Conservation (phyloP, 129 eudicot species). For the Helichrysum umbraculigerum region DNA sequence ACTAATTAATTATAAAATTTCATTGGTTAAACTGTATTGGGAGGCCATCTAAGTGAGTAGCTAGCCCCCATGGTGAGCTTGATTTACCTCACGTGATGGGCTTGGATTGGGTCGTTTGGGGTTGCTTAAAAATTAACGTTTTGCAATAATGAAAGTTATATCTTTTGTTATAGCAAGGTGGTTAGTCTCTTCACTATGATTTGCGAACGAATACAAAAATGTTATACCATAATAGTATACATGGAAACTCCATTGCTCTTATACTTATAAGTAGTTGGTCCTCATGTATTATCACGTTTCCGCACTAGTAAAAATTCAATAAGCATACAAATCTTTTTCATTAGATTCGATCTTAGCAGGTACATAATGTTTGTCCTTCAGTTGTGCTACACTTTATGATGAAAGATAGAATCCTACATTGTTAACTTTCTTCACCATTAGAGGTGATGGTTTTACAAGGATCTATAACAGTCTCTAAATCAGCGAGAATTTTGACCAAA, state of each 20-base stretch:
- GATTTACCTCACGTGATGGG: too few relatives aligned
- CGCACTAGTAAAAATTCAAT: too few relatives aligned
- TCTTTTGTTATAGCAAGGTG: neutral
- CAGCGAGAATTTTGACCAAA: conserved; percentile 41
- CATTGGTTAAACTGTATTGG: neutral
- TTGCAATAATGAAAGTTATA: neutral
- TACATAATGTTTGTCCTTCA: too few relatives aligned
- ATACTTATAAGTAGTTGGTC: too few relatives aligned
- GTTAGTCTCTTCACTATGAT: neutral
- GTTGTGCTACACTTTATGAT: neutral
- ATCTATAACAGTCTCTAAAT: conserved; percentile 10
- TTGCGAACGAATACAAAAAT: neutral
- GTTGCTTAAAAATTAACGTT: too few relatives aligned
- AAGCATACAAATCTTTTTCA: too few relatives aligned
- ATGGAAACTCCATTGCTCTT: too few relatives aligned
- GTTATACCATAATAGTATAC: neutral
- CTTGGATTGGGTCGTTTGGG: too few relatives aligned
- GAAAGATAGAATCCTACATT: conserved; percentile 6
- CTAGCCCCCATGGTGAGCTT: too few relatives aligned
- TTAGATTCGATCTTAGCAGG: too few relatives aligned
- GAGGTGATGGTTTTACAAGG: neutral
- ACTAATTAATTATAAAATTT: neutral
- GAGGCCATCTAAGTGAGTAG: too few relatives aligned
- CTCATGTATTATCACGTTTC: too few relatives aligned
- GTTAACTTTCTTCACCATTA: neutral